Evolutionary conservation across 176 grass and related monocot species (phyloP).

Genomic region (Hordeum vulgare): DNA sequence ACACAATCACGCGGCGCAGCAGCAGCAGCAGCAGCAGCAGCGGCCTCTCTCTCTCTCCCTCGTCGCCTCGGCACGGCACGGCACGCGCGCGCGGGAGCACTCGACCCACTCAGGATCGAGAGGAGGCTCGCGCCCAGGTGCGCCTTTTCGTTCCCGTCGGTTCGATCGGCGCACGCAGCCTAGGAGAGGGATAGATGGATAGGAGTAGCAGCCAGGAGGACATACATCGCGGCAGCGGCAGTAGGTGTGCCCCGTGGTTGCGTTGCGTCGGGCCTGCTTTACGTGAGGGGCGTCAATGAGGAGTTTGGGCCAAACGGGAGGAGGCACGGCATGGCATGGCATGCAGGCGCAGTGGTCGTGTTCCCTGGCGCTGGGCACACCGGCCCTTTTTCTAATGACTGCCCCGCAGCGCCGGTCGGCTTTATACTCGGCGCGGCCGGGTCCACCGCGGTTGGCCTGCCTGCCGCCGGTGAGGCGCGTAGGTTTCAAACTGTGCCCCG

Average conservation of each 20-base stretch:
- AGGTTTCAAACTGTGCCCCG: slow-evolving; percentile 22
- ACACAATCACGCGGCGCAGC: slow-evolving; percentile 20
- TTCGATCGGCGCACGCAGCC: background rate
- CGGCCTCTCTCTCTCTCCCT: background rate
- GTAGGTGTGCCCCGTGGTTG: background rate
- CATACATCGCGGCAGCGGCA: background rate
- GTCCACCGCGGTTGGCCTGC: background rate
- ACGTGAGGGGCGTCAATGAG: background rate
- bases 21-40: background rate
- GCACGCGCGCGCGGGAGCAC: background rate
- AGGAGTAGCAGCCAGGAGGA: background rate
- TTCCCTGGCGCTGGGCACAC: slow-evolving; percentile 30
- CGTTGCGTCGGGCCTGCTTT: background rate
- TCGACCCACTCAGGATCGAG: background rate
- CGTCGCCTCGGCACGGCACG: background rate
- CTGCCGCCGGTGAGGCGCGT: background rate
- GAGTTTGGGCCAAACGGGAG: slow-evolving; percentile 7
- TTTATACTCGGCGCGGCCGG: slow-evolving; percentile 21
- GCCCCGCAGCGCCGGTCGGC: slow-evolving; percentile 36
- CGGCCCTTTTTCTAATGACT: slow-evolving; percentile 25
- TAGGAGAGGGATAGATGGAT: background rate
- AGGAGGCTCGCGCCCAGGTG: slow-evolving; percentile 31
- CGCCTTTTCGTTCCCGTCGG: slow-evolving; percentile 24
- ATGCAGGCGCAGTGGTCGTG: slow-evolving; percentile 22
- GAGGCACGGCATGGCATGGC: background rate